Percentiles rank a stretch among this genome's conserved stretches.
Conservation (phyloP, 2,329 filamentous ascomycete species). For the Pezizomycotina sp. region DNA sequence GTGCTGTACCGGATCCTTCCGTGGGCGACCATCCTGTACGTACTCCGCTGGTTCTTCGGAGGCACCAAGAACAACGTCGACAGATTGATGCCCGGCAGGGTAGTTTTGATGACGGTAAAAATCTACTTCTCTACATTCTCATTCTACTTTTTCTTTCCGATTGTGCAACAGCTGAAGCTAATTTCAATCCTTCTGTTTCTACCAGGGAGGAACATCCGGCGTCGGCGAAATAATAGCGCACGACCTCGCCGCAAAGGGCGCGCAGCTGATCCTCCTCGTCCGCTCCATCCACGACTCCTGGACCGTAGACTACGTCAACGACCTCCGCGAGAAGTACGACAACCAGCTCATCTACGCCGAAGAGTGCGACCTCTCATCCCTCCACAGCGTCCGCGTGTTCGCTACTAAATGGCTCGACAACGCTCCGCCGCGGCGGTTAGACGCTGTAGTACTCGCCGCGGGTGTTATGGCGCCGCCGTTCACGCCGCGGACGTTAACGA, state of each 20-base stretch:
- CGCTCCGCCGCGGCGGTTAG: slow-evolving; percentile 67
- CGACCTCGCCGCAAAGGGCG: slow-evolving; percentile 62
- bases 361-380: slow-evolving; percentile 71
- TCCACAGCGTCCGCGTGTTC: slow-evolving; percentile 84
- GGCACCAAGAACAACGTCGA: slow-evolving; percentile 61
- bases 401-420: slow-evolving; percentile 98
- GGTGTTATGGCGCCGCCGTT: slow-evolving; percentile 58
- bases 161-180: slow-evolving; percentile 8
- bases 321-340: slow-evolving; percentile 56
- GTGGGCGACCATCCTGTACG: slow-evolving; percentile 37
- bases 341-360: slow-evolving; percentile 91
- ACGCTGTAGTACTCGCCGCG: slow-evolving; percentile 80
- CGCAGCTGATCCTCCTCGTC: slow-evolving; percentile 80
- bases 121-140: not conserved
- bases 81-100: slow-evolving; percentile 78
- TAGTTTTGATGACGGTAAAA: slow-evolving; percentile 72
- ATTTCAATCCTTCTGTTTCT: slow-evolving; percentile 12
- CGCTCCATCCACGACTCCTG: slow-evolving; percentile 73
- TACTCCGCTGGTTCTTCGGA: slow-evolving; percentile 59
- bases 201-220: slow-evolving; percentile 71
- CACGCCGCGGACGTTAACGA: slow-evolving; percentile 42
- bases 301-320: slow-evolving; percentile 80
- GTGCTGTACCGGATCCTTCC: slow-evolving; percentile 39
- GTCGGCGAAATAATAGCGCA: slow-evolving; percentile 64
- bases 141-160: not conserved